These are phyloP conservation scores for Eucalyptus shirleyi DNA, from an alignment of 345 rosid genomes.

Conservation along the genomic window DNA sequence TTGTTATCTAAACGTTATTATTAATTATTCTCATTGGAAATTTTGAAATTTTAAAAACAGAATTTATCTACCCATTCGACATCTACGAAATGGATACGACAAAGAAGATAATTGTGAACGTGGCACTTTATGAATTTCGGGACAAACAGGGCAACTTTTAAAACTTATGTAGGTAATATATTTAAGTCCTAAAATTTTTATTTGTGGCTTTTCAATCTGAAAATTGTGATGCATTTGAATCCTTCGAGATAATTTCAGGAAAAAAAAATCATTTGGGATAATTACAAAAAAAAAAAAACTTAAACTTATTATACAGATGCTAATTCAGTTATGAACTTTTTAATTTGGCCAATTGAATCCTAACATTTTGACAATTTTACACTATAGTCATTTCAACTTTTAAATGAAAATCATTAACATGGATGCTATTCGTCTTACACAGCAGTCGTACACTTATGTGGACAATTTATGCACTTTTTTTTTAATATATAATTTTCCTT, in stretches of 20 bases:
- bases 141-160: not conserved
- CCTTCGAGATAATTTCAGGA: not conserved
- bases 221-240: not conserved
- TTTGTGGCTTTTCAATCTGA: not conserved
- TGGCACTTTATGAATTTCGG: not conserved
- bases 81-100: not conserved
- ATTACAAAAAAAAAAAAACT: not conserved
- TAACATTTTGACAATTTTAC: not conserved
- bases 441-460: fast-evolving
- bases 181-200: not conserved
- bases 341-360: not conserved
- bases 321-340: not conserved
- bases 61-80: not conserved
- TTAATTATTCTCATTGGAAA: not conserved
- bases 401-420: too few relatives aligned
- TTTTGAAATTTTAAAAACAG: not conserved
- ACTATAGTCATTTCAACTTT: not conserved
- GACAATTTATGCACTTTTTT: not conserved
- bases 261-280: not conserved
- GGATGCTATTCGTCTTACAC: not conserved
- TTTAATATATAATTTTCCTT: not conserved
- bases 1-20: not conserved
- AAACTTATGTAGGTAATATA: not conserved
- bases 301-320: not conserved
- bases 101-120: not conserved